A percentile compares a stretch with the other conserved stretches of the same genome.
phyloP scores from a whole-genome alignment of 345 rosid genomes.

The Linum lewisii region DNA sequence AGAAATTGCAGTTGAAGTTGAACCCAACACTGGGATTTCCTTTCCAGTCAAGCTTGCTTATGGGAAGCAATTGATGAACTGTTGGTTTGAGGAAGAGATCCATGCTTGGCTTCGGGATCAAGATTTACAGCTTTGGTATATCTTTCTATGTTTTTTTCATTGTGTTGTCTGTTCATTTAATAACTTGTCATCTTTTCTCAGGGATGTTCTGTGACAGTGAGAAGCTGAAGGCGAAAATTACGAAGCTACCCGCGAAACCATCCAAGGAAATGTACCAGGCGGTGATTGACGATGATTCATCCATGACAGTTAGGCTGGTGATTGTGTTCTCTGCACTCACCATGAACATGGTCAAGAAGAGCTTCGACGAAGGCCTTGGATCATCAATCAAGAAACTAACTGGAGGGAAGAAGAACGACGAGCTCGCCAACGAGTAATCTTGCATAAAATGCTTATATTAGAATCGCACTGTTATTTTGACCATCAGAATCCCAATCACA shows the following conservation, averaged over 20 bases:
- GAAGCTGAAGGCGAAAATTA: constrained; percentile 30
- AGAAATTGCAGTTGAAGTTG: constrained; percentile 32
- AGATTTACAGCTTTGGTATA: constrained; percentile 36
- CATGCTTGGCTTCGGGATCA: constrained; percentile 35
- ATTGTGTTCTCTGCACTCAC: constrained; percentile 36
- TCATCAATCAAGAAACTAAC: constrained; percentile 32
- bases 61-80: constrained; percentile 32
- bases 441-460: no score
- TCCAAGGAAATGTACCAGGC: constrained; percentile 31
- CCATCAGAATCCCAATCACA: not conserved
- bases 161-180: not conserved
- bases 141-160: not conserved
- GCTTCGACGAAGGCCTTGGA: constrained; percentile 32
- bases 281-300: constrained; percentile 35
- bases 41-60: constrained; percentile 40
- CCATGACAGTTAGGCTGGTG: constrained; percentile 29
- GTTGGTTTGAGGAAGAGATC: constrained; percentile 39
- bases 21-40: constrained; percentile 37
- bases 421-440: constrained; percentile 28
- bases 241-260: constrained; percentile 29
- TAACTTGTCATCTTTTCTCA: constrained; percentile 10
- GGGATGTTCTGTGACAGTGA: constrained; percentile 33
- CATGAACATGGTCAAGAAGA: constrained; percentile 35
- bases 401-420: constrained; percentile 36
- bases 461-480: no score